Percentiles rank a stretch among this genome's conserved stretches.
Evolutionary conservation across 106 monocot genomes (phyloP).

Genomic region (Chionographis japonica): DNA sequence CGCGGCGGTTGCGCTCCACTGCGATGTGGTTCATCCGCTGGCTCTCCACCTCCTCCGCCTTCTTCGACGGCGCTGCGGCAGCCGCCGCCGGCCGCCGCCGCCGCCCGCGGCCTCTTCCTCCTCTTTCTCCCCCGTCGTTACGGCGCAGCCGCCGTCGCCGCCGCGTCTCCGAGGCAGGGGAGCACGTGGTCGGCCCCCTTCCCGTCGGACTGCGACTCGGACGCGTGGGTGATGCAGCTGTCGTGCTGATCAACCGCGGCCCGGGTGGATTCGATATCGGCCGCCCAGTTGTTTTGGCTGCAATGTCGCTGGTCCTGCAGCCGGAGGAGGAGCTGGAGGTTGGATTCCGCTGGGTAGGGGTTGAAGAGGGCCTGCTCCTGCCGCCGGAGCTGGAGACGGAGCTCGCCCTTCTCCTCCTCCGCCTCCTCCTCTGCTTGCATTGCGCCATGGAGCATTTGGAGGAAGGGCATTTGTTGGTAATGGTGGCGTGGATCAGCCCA

Average conservation of each 20-base stretch:
- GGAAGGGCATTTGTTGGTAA: constrained; percentile 46
- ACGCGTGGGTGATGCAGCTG: constrained; percentile 59
- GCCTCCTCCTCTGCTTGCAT: constrained; percentile 17
- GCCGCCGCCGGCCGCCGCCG: neutral
- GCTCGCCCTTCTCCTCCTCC: constrained; percentile 7
- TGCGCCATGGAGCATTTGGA: constrained; percentile 55
- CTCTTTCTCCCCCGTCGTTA: constrained; percentile 7
- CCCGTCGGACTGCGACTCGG: constrained; percentile 4
- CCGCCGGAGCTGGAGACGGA: neutral
- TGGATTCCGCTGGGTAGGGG: constrained; percentile 18
- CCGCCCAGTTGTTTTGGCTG: neutral
- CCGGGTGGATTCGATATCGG: neutral
- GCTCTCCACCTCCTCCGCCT: constrained; percentile 60
- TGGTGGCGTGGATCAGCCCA: neutral
- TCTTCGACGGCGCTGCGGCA: constrained; percentile 19
- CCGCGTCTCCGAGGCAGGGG: neutral
- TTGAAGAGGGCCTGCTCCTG: neutral
- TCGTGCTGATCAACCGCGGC: constrained; percentile 24
- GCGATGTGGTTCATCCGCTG: constrained; percentile 91
- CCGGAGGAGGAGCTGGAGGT: constrained; percentile 39
- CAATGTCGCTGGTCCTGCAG: constrained; percentile 22
- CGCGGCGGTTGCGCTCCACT: constrained; percentile 93
- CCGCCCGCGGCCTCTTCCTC: constrained; percentile 44
- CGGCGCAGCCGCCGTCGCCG: neutral
- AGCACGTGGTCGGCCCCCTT: neutral